Evolutionary conservation across 2,329 filamentous ascomycete genomes (phyloP), one percentile per base, ranked within the genome.

Genomic region (Macrophomina tecta): DNA sequence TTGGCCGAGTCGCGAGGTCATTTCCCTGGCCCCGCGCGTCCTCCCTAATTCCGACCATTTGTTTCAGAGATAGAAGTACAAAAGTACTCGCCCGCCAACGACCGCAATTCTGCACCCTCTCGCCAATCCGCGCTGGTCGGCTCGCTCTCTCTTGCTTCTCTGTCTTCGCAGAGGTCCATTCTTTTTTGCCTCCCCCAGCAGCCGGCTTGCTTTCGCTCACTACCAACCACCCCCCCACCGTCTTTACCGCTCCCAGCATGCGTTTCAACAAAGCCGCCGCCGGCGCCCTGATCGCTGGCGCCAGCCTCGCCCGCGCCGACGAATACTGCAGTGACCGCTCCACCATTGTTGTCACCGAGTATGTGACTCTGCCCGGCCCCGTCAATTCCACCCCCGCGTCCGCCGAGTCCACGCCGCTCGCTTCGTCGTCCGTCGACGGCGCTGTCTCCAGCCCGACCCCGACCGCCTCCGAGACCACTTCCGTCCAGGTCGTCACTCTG

Each of bases 131-230:
- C 8, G 56, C 56, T 30, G 55, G 55, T 36, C 55, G 55, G 38
- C 30, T 64, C 61, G 40, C 46, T 66, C 18, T 28, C 46, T 66
- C 18, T n/a, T 45, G 60, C 36, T 60, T 65, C 64, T 66, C 64
- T 66, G 64, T 61, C 18, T 66, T 66, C 52, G 60, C 64, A 66
- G 64, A 66, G 64, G 64, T 66, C 64, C 64, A 53, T 66, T 66
- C 64, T 61, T 66, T 66, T 51, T 40, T 14, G 12, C 62, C 7
- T 23, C 40, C 9, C 56, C 9, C 56, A 48, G 56, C 42, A 38
- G 28, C 52, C 63, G 51, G 62, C 34, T 46, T 62, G 58, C 58
- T 62, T 34, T 7, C 63, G 32, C 62, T 65, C 63, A 38, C 42
- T 61, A 48, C 40, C 30, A 49, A 36, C 28, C 28, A 52, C 16